phyloP scores from a whole-genome alignment of 2,329 filamentous ascomycete species.

The Colletotrichum cordylinicola region DNA sequence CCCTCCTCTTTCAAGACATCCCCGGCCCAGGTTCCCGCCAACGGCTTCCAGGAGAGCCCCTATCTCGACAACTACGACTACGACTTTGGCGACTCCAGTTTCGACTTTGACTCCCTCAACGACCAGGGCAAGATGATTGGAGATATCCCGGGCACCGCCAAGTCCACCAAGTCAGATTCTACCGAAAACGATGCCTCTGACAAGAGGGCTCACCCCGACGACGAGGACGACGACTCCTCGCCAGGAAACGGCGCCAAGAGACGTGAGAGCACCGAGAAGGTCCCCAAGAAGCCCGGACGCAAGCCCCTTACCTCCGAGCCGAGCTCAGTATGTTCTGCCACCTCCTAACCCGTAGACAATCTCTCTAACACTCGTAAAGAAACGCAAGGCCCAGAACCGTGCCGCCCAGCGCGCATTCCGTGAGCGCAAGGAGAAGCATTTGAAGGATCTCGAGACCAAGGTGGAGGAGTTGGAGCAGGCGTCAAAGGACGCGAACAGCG shows the following conservation, averaged over 20 bases:
- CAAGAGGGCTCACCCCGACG: conserved; percentile 76
- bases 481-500: conserved; percentile 81
- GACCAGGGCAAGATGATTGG: conserved; percentile 75
- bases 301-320: conserved; percentile 97
- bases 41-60: conserved; percentile 75
- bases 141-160: conserved; percentile 68
- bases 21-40: conserved; percentile 47
- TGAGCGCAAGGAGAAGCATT: conserved; percentile 91
- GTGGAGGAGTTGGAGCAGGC: conserved; percentile 80
- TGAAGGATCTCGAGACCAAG: conserved; percentile 84
- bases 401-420: conserved; percentile 93
- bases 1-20: conserved; percentile 56
- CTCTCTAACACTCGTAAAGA: conserved; percentile 54
- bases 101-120: conserved; percentile 70
- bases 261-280: conserved; percentile 82
- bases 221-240: conserved; percentile 68
- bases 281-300: conserved; percentile 92
- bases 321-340: conserved; percentile 75
- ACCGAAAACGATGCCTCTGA: conserved; percentile 66
- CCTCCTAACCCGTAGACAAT: not conserved
- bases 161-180: conserved; percentile 55
- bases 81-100: conserved; percentile 77
- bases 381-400: conserved; percentile 94
- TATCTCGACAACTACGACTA: conserved; percentile 81
- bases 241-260: conserved; percentile 65